phyloP scores from a whole-genome alignment of 1,284 basidiomycete species.

The Cryptococcus sp. region DNA sequence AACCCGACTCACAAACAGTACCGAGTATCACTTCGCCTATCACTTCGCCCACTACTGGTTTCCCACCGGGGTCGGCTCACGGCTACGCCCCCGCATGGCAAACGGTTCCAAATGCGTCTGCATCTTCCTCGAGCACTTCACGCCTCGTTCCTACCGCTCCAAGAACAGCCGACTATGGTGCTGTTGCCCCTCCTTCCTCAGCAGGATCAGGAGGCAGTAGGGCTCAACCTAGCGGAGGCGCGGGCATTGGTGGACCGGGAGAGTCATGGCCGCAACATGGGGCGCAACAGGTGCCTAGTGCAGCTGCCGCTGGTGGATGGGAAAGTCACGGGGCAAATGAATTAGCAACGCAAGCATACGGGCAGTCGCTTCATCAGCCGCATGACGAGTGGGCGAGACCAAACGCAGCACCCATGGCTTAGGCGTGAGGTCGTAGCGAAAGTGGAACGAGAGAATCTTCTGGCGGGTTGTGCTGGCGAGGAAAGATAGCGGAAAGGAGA shows the following conservation, averaged over 20 bases:
- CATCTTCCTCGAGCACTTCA: background rate
- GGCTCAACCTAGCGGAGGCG: background rate
- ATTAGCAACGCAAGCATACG: constrained; percentile 1
- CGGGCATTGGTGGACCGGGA: background rate
- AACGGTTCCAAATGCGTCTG: background rate
- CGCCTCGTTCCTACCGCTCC: background rate
- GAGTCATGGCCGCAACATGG: background rate
- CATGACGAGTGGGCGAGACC: constrained; percentile 20
- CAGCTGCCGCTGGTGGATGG: constrained; percentile 6
- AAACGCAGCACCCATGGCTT: constrained; percentile 16
- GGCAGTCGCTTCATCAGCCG: constrained; percentile 11
- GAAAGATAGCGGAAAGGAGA: background rate
- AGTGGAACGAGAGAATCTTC: no score
- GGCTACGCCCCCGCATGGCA: constrained; percentile 6
- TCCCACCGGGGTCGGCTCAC: constrained; percentile 1
- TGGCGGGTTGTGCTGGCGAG: background rate
- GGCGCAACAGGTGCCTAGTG: background rate
- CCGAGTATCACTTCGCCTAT: background rate
- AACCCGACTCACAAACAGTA: constrained; percentile 2
- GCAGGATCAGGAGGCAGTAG: background rate
- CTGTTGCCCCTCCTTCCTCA: background rate
- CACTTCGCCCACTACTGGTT: background rate
- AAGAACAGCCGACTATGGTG: background rate
- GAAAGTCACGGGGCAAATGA: constrained; percentile 2
- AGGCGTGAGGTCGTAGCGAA: background rate